Evolutionary conservation across 148 eudicot species (phyloP).

Genomic region (Fallopia convolvulus): DNA sequence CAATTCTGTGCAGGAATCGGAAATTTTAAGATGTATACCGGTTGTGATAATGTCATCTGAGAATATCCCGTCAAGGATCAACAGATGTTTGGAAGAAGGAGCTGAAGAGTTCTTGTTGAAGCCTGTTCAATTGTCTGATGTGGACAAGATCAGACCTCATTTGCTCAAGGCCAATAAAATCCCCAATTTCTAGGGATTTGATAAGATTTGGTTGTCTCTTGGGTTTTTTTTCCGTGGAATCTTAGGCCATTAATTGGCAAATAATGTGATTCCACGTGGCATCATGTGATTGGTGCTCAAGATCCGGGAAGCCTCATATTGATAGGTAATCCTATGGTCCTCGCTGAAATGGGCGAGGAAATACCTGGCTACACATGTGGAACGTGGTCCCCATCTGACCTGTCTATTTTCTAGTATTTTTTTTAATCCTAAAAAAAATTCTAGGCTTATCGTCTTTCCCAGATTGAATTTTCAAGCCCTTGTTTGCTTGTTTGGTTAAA

Average conservation of each 20-base stretch:
- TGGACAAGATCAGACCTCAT: conserved; percentile 51
- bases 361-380: no score
- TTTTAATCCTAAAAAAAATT: no score
- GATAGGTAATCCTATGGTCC: neutral
- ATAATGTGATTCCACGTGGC: neutral
- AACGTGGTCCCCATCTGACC: no score
- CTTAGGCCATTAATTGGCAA: neutral
- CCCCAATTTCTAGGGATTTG: neutral
- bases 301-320: neutral
- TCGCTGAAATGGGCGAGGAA: no score
- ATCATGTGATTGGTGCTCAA: neutral
- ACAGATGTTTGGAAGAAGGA: conserved; percentile 66
- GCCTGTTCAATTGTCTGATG: conserved; percentile 57
- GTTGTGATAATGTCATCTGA: conserved; percentile 82
- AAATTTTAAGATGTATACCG: conserved; percentile 43
- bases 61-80: conserved; percentile 57
- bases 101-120: conserved; percentile 63
- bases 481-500: no score
- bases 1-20: conserved; percentile 35
- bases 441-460: no score
- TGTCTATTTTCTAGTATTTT: no score
- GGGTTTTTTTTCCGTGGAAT: neutral
- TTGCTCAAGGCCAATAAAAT: conserved; percentile 24
- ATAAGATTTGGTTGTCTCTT: neutral
- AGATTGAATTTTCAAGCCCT: no score